Conservation (phyloP, 441 rosid genomes). For the Brassica balearica region DNA sequence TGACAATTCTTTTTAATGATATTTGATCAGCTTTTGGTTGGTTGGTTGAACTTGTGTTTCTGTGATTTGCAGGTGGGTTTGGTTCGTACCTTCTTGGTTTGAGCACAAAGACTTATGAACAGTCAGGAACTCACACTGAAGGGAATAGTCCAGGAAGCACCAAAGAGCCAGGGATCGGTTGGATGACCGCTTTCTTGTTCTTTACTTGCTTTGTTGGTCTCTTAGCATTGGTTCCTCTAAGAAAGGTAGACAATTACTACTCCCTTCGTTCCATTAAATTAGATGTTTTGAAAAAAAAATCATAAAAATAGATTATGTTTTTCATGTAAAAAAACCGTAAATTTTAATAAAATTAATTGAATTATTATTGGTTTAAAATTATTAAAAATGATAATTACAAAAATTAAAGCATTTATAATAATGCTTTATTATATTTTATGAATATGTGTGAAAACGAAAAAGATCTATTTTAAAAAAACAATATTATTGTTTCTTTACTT, state of each 20-base stretch:
- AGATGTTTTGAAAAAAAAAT: no score
- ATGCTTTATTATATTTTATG: no score
- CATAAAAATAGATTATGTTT: no score
- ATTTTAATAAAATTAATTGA: no score
- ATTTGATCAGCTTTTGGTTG: not conserved
- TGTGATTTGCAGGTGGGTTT: constrained; percentile 76
- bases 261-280: no score
- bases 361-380: no score
- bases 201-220: constrained; percentile 84
- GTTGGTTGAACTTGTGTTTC: constrained; percentile 5
- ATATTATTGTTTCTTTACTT: not conserved
- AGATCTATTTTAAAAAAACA: no score
- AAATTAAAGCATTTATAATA: no score
- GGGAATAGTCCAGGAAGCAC: constrained; percentile 70
- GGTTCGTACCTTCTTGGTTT: constrained; percentile 91
- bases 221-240: constrained; percentile 84
- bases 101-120: constrained; percentile 70
- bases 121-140: constrained; percentile 63
- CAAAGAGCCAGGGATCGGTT: constrained; percentile 84
- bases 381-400: no score
- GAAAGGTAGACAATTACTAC: constrained; percentile 60
- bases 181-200: constrained; percentile 93
- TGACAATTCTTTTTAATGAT: not conserved
- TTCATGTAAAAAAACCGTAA: no score
- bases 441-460: no score